Evolutionary conservation across 768 basidiomycete species (phyloP).

Genomic region (Multifurca ochricompacta): DNA sequence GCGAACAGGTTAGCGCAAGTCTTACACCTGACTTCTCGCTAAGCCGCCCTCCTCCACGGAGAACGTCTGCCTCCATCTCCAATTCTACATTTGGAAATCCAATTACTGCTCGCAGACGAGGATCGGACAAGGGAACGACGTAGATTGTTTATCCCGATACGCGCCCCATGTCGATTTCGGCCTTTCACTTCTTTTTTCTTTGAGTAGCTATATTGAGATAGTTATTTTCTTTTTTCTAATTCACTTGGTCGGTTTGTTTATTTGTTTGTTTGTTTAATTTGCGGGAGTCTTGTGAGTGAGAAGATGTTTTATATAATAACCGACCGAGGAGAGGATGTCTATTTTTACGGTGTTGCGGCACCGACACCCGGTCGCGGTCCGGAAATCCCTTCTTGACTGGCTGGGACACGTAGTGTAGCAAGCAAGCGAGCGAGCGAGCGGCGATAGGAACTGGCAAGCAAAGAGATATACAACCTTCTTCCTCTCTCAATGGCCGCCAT

Average conservation of each 20-base stretch:
- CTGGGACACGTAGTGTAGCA: neutral
- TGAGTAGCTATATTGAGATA: neutral
- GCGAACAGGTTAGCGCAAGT: slow-evolving; percentile 9
- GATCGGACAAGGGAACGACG: slow-evolving; percentile 8
- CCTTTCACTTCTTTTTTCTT: too few species aligned
- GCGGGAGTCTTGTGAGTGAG: too few species aligned
- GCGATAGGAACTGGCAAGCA: too few species aligned
- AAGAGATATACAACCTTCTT: neutral
- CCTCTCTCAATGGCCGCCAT: slow-evolving; percentile 23
- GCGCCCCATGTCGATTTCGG: too few species aligned
- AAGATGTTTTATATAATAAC: too few species aligned
- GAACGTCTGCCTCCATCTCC: slow-evolving; percentile 18
- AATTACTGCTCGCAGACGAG: slow-evolving; percentile 1
- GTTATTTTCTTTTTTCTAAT: too few species aligned
- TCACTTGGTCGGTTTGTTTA: too few species aligned
- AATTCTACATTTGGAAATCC: neutral
- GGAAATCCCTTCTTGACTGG: neutral
- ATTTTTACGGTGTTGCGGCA: too few species aligned
- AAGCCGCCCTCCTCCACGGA: slow-evolving; percentile 20
- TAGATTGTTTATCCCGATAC: too few species aligned
- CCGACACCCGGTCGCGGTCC: neutral
- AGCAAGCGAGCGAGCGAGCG: too few species aligned
- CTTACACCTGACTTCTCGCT: slow-evolving; percentile 22
- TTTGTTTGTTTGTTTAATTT: too few species aligned
- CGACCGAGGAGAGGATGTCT: too few species aligned